These are phyloP conservation scores for Hysterangium stoloniferum DNA, from an alignment of 768 basidiomycete genomes.

Conservation along the genomic window DNA sequence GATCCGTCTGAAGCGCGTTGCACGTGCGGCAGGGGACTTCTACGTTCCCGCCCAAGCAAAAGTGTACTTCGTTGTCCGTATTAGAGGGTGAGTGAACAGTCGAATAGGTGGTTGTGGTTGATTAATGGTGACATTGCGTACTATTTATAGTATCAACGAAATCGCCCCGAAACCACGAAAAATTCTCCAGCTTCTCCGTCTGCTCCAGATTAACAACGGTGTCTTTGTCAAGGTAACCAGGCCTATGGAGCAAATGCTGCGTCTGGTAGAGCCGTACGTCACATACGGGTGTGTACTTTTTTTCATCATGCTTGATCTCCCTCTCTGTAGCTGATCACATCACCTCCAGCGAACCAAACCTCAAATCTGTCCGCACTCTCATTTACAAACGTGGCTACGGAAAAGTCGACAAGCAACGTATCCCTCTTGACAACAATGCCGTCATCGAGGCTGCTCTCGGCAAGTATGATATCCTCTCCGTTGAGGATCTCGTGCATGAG, in stretches of 20 bases:
- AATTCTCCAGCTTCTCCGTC: slow-evolving; percentile 95
- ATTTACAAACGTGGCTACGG: slow-evolving; percentile 99
- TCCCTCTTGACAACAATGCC: slow-evolving; percentile 89
- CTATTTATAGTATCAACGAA: slow-evolving; percentile 85
- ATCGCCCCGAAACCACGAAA: slow-evolving; percentile 99
- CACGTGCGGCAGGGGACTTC: slow-evolving; percentile 88
- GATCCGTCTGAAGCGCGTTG: slow-evolving; percentile 88
- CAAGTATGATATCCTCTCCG: slow-evolving; percentile 91
- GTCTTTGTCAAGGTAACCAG: slow-evolving; percentile 96
- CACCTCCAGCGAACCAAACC: slow-evolving; percentile 74
- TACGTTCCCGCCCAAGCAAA: slow-evolving; percentile 97
- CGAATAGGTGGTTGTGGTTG: not conserved
- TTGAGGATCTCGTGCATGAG: slow-evolving; percentile 97
- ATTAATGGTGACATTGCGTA: slow-evolving; percentile 10
- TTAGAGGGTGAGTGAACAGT: slow-evolving; percentile 79
- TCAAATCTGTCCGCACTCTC: slow-evolving; percentile 93
- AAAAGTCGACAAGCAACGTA: slow-evolving; percentile 95
- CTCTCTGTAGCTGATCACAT: not conserved
- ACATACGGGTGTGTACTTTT: slow-evolving; percentile 74
- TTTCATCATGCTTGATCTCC: slow-evolving; percentile 6
- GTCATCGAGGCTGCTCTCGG: slow-evolving; percentile 88
- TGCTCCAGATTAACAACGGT: slow-evolving; percentile 99
- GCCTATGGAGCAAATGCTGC: slow-evolving; percentile 97
- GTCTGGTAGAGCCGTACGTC: slow-evolving; percentile 93
- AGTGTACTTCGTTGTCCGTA: slow-evolving; percentile 95